phyloP scores from a whole-genome alignment of 192 early-diverging fungal genomes.

The Dissophora globulifera region DNA sequence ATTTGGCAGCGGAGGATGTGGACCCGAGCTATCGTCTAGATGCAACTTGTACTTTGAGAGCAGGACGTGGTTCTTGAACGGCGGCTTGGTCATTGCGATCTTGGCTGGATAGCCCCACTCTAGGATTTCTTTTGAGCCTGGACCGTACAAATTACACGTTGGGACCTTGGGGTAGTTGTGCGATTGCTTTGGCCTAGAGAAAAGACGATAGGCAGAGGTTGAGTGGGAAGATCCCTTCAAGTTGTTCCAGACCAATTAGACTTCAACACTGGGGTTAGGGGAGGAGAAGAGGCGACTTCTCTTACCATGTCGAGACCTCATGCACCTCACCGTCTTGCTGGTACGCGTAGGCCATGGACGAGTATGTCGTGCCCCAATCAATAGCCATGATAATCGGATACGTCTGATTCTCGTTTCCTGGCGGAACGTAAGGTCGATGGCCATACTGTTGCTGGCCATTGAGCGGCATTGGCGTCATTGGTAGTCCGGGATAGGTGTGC shows the following conservation, averaged over 20 bases:
- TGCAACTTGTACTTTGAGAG: constrained; percentile 67
- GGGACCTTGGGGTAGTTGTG: constrained; percentile 61
- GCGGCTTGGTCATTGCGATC: constrained; percentile 57
- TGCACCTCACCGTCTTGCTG: constrained; percentile 60
- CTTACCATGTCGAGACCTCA: constrained; percentile 55
- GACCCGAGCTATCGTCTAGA: constrained; percentile 55
- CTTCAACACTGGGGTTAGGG: no score
- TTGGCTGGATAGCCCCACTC: constrained; percentile 65
- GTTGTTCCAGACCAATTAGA: not conserved
- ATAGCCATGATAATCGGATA: constrained; percentile 50
- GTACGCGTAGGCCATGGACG: constrained; percentile 62
- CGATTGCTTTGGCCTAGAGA: constrained; percentile 57
- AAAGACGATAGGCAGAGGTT: not conserved
- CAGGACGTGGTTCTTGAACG: constrained; percentile 52
- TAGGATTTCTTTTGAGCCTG: constrained; percentile 52
- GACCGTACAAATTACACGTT: constrained; percentile 56
- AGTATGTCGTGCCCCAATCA: constrained; percentile 61
- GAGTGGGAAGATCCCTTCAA: not conserved
- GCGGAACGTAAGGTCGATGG: constrained; percentile 10
- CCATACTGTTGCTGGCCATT: constrained; percentile 3
- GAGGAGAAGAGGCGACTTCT: not conserved
- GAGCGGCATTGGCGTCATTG: no score
- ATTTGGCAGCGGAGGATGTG: constrained; percentile 55
- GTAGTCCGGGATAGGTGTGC: no score
- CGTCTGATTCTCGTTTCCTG: constrained; percentile 13